phyloP scores from a whole-genome alignment of 2,329 filamentous ascomycete species.

The Talaromyces sp. region DNA sequence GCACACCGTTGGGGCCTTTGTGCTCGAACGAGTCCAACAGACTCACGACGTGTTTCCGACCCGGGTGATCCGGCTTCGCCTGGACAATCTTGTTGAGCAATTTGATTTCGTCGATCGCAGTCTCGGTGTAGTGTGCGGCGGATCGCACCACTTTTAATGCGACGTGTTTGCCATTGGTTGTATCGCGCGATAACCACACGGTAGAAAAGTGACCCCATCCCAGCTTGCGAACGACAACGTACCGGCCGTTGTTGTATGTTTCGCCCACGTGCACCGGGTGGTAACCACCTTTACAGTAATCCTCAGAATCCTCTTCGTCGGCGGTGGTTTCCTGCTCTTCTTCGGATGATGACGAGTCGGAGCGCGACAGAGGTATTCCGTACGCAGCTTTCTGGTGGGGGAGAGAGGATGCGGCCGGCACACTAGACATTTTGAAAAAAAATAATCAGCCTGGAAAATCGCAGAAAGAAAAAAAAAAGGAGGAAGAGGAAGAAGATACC shows the following conservation, averaged over 20 bases:
- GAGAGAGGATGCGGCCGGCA: slow-evolving; percentile 34
- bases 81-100: slow-evolving; percentile 93
- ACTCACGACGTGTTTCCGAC: slow-evolving; percentile 91
- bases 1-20: slow-evolving; percentile 90
- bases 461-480: no score
- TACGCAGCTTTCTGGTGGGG: slow-evolving; percentile 43
- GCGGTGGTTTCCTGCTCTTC: slow-evolving; percentile 86
- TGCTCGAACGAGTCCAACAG: slow-evolving; percentile 96
- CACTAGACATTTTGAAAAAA: slow-evolving; percentile 12
- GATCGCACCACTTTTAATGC: slow-evolving; percentile 97
- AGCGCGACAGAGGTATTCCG: slow-evolving; percentile 59
- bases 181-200: slow-evolving; percentile 80
- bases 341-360: slow-evolving; percentile 71
- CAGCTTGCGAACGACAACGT: slow-evolving; percentile 91
- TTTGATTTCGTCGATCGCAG: slow-evolving; percentile 98
- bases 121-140: slow-evolving; percentile 97
- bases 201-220: slow-evolving; percentile 99
- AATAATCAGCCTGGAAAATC: no score
- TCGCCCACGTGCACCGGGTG: slow-evolving; percentile 93
- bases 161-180: slow-evolving; percentile 84
- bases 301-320: slow-evolving; percentile 97
- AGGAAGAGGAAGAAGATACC: slow-evolving; percentile 25
- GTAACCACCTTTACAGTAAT: slow-evolving; percentile 99
- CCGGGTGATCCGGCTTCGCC: slow-evolving; percentile 90
- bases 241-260: slow-evolving; percentile 95